These are phyloP conservation scores for Trichomonas tenax DNA, from an alignment of 208 protist species.

Conservation along the genomic window DNA sequence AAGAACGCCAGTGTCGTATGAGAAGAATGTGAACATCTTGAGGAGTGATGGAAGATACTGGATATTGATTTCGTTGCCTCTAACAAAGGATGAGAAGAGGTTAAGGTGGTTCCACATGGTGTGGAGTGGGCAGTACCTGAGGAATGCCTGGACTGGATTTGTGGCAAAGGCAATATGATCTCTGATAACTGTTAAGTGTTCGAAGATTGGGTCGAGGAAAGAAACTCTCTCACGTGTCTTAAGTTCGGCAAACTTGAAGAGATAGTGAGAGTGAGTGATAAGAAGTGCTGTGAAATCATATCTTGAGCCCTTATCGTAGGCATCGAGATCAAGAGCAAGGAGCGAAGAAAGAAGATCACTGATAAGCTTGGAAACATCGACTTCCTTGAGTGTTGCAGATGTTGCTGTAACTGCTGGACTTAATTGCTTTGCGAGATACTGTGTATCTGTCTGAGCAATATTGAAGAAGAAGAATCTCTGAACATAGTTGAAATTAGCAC, in stretches of 20 bases:
- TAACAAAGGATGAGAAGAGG: neutral
- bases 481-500: neutral
- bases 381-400: neutral
- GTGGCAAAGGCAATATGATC: neutral
- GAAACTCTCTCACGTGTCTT: neutral
- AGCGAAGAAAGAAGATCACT: neutral
- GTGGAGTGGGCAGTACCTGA: neutral
- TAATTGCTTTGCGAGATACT: neutral
- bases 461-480: neutral
- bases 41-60: neutral
- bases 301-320: neutral
- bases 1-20: neutral
- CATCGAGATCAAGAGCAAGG: neutral
- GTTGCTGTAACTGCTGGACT: neutral
- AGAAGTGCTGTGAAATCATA: neutral
- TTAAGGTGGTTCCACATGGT: neutral
- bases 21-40: neutral
- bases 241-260: neutral
- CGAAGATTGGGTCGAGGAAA: conserved; percentile 3
- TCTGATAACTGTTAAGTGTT: neutral
- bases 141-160: neutral
- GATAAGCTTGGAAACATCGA: neutral
- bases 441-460: neutral
- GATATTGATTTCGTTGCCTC: neutral
- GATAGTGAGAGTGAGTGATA: neutral